Evolutionary conservation across 371 early-diverging fungal genomes (phyloP).

Genomic region (Mucor plumbeus): DNA sequence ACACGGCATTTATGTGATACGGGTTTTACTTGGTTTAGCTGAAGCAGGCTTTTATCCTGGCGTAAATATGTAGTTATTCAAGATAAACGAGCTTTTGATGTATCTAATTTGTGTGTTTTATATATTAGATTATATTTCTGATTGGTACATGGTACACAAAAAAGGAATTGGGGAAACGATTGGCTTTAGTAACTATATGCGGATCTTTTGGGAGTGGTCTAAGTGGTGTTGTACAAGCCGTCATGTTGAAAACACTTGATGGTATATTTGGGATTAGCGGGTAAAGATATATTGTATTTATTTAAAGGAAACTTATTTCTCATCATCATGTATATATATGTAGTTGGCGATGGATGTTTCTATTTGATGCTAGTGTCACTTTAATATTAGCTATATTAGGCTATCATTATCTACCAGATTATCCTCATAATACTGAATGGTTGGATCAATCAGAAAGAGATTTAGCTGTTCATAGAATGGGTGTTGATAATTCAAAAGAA

Average conservation of each 20-base stretch:
- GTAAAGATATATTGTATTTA: slow-evolving; percentile 18
- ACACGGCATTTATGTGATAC: slow-evolving; percentile 49
- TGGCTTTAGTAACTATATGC: slow-evolving; percentile 46
- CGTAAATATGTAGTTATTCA: slow-evolving; percentile 21
- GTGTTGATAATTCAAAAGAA: not conserved
- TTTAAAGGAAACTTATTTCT: too few relatives aligned
- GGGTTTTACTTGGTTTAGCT: slow-evolving; percentile 62
- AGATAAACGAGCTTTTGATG: not conserved
- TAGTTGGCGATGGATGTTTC: slow-evolving; percentile 60
- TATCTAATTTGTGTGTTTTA: not conserved
- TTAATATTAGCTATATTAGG: slow-evolving; percentile 38
- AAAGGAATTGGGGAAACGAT: slow-evolving; percentile 46
- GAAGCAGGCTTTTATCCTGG: slow-evolving; percentile 71
- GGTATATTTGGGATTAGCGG: slow-evolving; percentile 52
- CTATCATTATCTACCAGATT: slow-evolving; percentile 43
- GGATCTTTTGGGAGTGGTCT: slow-evolving; percentile 48
- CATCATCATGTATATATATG: not conserved
- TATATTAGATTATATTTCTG: slow-evolving; percentile 46
- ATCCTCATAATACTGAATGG: slow-evolving; percentile 52
- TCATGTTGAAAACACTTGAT: slow-evolving; percentile 52
- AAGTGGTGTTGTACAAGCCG: slow-evolving; percentile 52
- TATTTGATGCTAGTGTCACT: slow-evolving; percentile 47
- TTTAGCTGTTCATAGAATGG: slow-evolving; percentile 35
- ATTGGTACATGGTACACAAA: slow-evolving; percentile 60
- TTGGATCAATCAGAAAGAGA: slow-evolving; percentile 34